Evolutionary conservation across 257 asterid species (phyloP), one percentile per base, ranked within the genome.

Genomic region (Lavandula angustifolia): DNA sequence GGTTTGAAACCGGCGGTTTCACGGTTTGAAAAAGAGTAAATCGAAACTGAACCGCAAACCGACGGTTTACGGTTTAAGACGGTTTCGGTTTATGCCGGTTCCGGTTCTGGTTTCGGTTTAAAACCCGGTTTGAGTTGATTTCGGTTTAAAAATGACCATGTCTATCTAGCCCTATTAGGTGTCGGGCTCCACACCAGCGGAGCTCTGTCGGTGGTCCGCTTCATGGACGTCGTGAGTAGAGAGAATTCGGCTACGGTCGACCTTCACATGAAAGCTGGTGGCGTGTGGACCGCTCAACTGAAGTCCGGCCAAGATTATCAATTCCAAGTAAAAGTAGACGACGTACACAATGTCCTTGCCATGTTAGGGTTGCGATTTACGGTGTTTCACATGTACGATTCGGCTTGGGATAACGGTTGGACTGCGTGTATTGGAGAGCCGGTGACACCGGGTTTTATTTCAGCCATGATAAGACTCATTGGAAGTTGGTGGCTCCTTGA

Each of bases 391-490:
- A 57, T 58, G 3, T 62, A 61, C 64, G 69, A 42, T 64, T 27
- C 64, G 51, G 33, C 18, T 3, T 64, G 69, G 12, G 75, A 70
- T 53, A 53, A 33, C 4, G 64, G 75, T 17, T 51, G 3, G 7
- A 42, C 75, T 50, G 58, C 57, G 35, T 70, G 43, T 61, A 61
- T n/a, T 70, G 75, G 75, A 61, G 38, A 55, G 69, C 38, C 8
- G 46, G 54, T 38, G 4, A 35, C 17, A 4, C 0, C 1, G 69
- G 75, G 7, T 62, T 62, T 53, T 5, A 9, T 38, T 17, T 53
- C 47, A 53, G 75, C 22, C 58, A 70, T 43, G 69, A 70, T 7
- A 35, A 35, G 22, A 11, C 13, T 33, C 41, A 52, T n/a, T 70
- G 57, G 60, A 43, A 42, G 58, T 3, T 0, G 4, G 33, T 32